A percentile compares a stretch with the other conserved stretches of the same genome.
Conservation (phyloP, 2,329 filamentous ascomycete species). For the Tolypocladium guangdongense region DNA sequence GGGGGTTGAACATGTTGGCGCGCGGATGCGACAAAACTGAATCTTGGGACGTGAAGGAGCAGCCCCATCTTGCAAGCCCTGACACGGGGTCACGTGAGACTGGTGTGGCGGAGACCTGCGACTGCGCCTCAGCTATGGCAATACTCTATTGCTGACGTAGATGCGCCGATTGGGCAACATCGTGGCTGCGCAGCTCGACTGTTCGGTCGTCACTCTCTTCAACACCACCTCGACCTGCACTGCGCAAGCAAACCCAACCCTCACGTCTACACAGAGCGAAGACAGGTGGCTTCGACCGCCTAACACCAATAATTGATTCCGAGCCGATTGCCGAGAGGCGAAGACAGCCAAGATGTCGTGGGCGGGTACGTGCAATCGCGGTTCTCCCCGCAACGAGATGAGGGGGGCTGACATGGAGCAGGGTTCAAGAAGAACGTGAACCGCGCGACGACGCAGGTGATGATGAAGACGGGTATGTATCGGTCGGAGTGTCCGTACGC, state of each 20-base stretch:
- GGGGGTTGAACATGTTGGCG: constrained; percentile 27
- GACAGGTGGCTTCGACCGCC: not conserved
- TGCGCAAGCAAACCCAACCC: not conserved
- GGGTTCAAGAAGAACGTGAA: constrained; percentile 82
- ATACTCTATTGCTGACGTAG: constrained; percentile 15
- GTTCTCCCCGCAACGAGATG: constrained; percentile 13
- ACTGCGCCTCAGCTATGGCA: not conserved
- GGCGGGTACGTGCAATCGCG: constrained; percentile 42
- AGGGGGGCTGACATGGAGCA: constrained; percentile 18
- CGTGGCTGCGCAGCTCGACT: constrained; percentile 22
- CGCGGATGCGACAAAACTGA: constrained; percentile 3
- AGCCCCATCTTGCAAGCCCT: not conserved
- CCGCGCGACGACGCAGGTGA: constrained; percentile 97
- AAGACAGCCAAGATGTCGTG: constrained; percentile 48
- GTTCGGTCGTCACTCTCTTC: constrained; percentile 1
- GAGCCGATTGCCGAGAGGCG: not conserved
- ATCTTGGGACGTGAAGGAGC: no score
- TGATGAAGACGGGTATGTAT: constrained; percentile 89
- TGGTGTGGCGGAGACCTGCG: not conserved
- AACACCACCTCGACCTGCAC: not conserved
- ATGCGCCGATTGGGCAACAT: constrained; percentile 18
- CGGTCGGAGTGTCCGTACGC: no score
- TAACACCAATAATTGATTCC: not conserved
- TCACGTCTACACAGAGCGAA: not conserved
- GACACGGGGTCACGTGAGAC: constrained; percentile 1